A percentile compares a stretch with the other conserved stretches of the same genome.
Evolutionary conservation across 768 basidiomycete species (phyloP).

Genomic region (Boletus sp.): DNA sequence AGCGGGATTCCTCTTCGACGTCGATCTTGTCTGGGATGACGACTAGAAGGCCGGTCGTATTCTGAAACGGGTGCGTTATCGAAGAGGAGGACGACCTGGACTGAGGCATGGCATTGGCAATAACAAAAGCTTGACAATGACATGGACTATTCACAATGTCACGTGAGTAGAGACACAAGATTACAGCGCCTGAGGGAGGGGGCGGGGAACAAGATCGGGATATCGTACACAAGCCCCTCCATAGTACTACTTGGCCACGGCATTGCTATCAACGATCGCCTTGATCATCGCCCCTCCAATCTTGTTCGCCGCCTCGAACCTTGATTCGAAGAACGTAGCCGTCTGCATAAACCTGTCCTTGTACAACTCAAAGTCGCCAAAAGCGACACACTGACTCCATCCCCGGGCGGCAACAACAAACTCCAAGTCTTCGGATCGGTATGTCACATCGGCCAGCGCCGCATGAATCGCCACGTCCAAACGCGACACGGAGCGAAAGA

Average conservation of each 20-base stretch:
- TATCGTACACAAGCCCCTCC: neutral
- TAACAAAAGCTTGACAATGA: neutral
- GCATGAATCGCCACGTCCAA: slow-evolving; percentile 72
- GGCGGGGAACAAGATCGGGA: neutral
- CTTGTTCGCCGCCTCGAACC: slow-evolving; percentile 84
- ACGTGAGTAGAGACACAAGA: neutral
- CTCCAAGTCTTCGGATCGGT: slow-evolving; percentile 88
- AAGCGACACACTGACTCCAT: slow-evolving; percentile 94
- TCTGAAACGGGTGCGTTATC: slow-evolving; percentile 43
- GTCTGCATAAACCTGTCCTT: slow-evolving; percentile 77
- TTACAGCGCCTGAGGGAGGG: neutral
- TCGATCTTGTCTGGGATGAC: slow-evolving; percentile 59
- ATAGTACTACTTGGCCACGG: neutral
- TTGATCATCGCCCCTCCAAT: slow-evolving; percentile 89
- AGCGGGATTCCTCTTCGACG: slow-evolving; percentile 62
- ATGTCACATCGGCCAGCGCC: slow-evolving; percentile 71
- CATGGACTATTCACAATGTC: neutral
- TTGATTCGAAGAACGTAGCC: slow-evolving; percentile 74
- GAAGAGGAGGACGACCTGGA: slow-evolving; percentile 10
- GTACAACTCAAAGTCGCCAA: slow-evolving; percentile 91
- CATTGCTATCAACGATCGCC: slow-evolving; percentile 64
- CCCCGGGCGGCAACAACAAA: slow-evolving; percentile 92
- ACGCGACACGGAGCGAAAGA: slow-evolving; percentile 71
- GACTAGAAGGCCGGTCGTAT: slow-evolving; percentile 48
- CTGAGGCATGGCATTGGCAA: slow-evolving; percentile 6